A percentile compares a stretch with the other conserved stretches of the same genome.
phyloP scores from a whole-genome alignment of 1,139 yeast genomes.

The Pichia sp. region DNA sequence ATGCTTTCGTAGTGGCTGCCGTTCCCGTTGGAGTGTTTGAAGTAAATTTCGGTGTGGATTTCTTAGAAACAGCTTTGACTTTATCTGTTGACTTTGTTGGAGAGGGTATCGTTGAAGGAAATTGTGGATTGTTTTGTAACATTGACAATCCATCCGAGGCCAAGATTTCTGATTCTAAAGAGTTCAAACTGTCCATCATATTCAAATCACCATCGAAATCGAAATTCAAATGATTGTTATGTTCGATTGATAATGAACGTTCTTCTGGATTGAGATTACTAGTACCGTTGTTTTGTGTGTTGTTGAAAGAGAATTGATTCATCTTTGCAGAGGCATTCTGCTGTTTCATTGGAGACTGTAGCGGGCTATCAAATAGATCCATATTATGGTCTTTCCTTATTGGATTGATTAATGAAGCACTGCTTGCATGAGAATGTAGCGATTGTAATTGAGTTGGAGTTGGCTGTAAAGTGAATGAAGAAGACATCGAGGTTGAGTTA shows the following conservation, averaged over 20 bases:
- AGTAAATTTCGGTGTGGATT: background rate
- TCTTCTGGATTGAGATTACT: background rate
- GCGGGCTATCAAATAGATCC: constrained; percentile 9
- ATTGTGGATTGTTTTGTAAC: background rate
- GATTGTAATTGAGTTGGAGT: constrained; percentile 1
- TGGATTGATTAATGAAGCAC: background rate
- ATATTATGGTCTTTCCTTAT: background rate
- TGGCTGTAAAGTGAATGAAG: constrained; percentile 10
- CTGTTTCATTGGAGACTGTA: constrained; percentile 17
- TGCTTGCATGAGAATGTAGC: background rate
- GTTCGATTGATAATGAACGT: constrained; percentile 12
- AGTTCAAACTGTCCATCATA: constrained; percentile 22
- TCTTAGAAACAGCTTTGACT: too few species aligned
- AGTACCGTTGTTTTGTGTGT: background rate
- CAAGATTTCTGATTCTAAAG: background rate
- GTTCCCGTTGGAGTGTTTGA: too few species aligned
- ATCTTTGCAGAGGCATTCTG: background rate
- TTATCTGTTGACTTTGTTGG: too few species aligned
- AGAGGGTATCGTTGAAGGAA: too few species aligned
- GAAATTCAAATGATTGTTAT: constrained; percentile 14
- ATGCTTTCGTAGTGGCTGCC: background rate
- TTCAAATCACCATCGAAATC: constrained; percentile 30
- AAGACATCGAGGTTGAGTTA: constrained; percentile 20
- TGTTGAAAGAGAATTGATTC: constrained; percentile 1
- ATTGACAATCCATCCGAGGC: background rate